Percentiles rank a stretch among this genome's conserved stretches.
phyloP scores from a whole-genome alignment of 345 rosid species.

The Pistacia integerrima region DNA sequence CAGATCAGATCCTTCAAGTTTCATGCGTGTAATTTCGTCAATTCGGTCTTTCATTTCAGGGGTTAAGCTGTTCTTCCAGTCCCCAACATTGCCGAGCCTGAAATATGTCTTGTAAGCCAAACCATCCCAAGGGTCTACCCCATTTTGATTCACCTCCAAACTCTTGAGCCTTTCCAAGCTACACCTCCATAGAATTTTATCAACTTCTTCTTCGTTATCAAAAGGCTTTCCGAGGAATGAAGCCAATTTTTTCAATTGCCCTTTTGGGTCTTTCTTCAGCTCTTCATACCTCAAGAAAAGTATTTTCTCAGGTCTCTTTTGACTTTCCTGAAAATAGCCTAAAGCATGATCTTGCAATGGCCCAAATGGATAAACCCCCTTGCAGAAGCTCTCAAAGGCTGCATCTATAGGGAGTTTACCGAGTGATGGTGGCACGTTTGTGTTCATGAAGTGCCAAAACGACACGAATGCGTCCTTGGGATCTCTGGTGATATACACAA shows the following conservation, averaged over 20 bases:
- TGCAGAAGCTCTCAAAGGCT: background rate
- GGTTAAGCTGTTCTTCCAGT: background rate
- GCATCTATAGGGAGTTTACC: background rate
- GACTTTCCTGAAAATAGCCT: background rate
- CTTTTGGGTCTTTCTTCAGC: conserved; percentile 1
- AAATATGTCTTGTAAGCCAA: background rate
- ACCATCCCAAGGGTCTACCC: background rate
- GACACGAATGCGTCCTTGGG: background rate
- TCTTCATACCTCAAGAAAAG: background rate
- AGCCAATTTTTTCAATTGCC: background rate
- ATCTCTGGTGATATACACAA: background rate
- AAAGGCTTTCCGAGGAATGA: background rate
- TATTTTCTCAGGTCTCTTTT: background rate
- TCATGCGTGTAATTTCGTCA: background rate
- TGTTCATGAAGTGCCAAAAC: conserved; percentile 2
- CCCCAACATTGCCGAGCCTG: background rate
- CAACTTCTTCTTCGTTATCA: background rate
- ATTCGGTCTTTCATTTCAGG: background rate
- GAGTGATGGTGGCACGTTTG: background rate
- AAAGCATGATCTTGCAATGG: background rate
- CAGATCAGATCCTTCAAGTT: background rate
- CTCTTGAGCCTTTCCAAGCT: conserved; percentile 10
- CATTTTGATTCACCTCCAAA: background rate
- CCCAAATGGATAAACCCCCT: background rate
- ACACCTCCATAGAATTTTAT: background rate